Evolutionary conservation across 1,284 basidiomycete genomes (phyloP), one percentile per base, ranked within the genome.

Genomic region (Leccinum angustisporum): DNA sequence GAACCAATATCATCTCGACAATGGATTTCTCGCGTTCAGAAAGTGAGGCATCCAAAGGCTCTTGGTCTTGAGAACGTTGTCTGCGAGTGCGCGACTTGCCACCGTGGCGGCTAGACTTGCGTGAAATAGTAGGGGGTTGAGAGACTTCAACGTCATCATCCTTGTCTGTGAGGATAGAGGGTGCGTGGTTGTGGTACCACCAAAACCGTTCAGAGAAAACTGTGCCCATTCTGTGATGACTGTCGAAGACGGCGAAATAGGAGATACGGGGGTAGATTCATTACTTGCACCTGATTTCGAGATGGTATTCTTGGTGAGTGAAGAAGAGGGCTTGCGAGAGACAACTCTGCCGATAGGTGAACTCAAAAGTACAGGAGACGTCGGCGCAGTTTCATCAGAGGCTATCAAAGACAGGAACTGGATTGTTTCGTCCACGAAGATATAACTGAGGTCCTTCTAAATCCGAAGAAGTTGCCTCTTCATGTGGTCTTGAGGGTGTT

Each of bases 401-500:
- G 72, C 62, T 21, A 68, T 66, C 58, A 54, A 66, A 53, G 74
- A 69, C 38, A 77, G 33, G 3, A 79, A 73, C 7, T 85, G 84
- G 10, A 88, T 78, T 0, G 86, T 90, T 61, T 91, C 88, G 60
- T 91, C 89, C 4, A 83, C 78, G 61, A 91, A 84, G 54, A 91
- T 73, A 56, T 76, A 84, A 69, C 14, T 73, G 75, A 14, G 72
- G 74, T 58, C 71, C 75, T 31, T 72, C 70, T 31, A 66, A 5
- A 31, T 60, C 57, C 7, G 63, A 56, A 7, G 59, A 16, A 8
- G 36, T 18, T 8, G 56, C 31, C 10, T 60, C 63, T 14, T 68
- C 72, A 1, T n/a, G 66, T 65, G 21, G 78, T 77, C 70, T 80
- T 83, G 54, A 90, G 76, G 21, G 63, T 43, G 34, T 81, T 30